Evolutionary conservation across 2,329 filamentous ascomycete genomes (phyloP).

Genomic region (Hypoxylon sp.): DNA sequence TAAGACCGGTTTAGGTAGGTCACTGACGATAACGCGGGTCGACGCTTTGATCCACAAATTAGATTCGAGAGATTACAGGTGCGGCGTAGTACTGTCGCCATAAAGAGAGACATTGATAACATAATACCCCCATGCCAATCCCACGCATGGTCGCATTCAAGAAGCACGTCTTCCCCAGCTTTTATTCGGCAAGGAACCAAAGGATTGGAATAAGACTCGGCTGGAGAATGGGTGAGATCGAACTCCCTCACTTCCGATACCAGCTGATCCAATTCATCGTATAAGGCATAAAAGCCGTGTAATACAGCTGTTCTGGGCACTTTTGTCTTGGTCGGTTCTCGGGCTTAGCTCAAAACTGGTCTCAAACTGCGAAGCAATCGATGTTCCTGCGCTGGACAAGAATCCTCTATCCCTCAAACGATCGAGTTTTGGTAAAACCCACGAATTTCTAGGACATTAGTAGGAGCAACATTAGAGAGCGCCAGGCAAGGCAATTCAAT

Average conservation of each 20-base stretch:
- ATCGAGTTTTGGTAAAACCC: not conserved
- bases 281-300: conserved; percentile 3
- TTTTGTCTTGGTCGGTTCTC: conserved; percentile 2
- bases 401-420: not conserved
- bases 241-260: conserved; percentile 12
- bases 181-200: conserved; percentile 13
- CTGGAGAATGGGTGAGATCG: not conserved
- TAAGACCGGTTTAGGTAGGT: conserved; percentile 41
- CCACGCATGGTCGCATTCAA: conserved; percentile 25
- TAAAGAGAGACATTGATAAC: conserved; percentile 30
- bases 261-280: conserved; percentile 15
- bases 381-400: conserved; percentile 1
- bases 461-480: not conserved
- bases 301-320: conserved; percentile 12
- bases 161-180: conserved; percentile 40
- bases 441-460: not conserved
- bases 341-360: not conserved
- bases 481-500: not conserved
- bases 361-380: conserved; percentile 9
- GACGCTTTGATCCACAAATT: conserved; percentile 27
- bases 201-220: conserved; percentile 20
- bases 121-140: conserved; percentile 20
- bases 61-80: conserved; percentile 18
- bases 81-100: conserved; percentile 30
- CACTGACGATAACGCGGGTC: conserved; percentile 34